phyloP scores from a whole-genome alignment of 192 early-diverging fungal species.

The Umbelopsis sp. region DNA sequence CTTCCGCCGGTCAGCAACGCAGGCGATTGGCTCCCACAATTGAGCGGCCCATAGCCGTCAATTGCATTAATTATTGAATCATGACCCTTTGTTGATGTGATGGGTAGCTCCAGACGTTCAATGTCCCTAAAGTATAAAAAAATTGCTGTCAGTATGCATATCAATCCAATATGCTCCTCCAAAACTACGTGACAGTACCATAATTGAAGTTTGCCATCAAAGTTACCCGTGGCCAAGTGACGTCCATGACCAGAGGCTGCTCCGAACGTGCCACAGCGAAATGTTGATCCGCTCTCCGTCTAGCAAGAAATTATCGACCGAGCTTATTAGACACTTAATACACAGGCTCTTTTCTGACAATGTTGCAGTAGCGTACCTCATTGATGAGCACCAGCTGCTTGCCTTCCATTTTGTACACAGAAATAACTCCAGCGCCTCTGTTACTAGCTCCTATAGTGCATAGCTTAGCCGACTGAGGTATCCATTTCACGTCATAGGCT shows the following conservation, averaged over 20 bases:
- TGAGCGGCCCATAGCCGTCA: constrained; percentile 59
- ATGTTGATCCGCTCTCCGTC: constrained; percentile 56
- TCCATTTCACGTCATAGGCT: constrained; percentile 68
- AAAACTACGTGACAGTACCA: constrained; percentile 29
- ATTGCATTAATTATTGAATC: constrained; percentile 71
- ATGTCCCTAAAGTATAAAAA: constrained; percentile 53
- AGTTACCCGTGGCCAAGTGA: constrained; percentile 73
- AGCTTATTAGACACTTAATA: background rate
- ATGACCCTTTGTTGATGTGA: constrained; percentile 61
- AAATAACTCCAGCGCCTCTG: constrained; percentile 59
- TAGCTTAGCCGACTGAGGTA: constrained; percentile 64
- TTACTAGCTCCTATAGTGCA: constrained; percentile 65
- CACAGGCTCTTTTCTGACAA: background rate
- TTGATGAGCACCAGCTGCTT: constrained; percentile 48
- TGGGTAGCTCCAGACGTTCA: constrained; percentile 58
- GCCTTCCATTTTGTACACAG: constrained; percentile 58
- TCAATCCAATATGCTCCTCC: background rate
- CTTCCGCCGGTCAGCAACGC: constrained; percentile 72
- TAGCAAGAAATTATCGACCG: background rate
- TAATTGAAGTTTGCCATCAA: constrained; percentile 57
- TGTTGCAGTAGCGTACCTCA: constrained; percentile 37
- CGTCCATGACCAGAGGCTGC: constrained; percentile 50
- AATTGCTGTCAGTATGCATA: background rate
- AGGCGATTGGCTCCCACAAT: constrained; percentile 47
- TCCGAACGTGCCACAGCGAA: constrained; percentile 59